Conservation (phyloP, 2,329 filamentous ascomycete genomes). For the Penicillium brasilianum region DNA sequence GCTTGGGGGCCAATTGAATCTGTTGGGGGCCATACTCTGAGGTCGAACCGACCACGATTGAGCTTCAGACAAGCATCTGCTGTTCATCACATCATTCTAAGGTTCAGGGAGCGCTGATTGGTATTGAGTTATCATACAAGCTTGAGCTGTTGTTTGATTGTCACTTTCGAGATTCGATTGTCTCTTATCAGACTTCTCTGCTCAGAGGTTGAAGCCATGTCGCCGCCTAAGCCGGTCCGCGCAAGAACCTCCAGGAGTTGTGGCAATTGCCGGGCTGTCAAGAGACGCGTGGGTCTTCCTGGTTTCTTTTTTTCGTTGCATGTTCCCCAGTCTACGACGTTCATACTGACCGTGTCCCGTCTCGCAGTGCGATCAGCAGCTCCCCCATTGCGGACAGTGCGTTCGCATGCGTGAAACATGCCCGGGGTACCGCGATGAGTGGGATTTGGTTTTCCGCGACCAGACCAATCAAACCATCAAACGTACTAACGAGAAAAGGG, state of each 20-base stretch:
- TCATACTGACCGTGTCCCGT: neutral
- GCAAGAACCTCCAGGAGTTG: conserved; percentile 12
- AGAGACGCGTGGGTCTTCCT: conserved; percentile 21
- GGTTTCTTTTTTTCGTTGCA: neutral
- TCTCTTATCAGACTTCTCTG: neutral
- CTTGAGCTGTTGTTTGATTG: neutral
- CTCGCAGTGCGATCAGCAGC: conserved; percentile 30
- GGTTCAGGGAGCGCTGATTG: neutral
- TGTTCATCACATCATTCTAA: neutral
- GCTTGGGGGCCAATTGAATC: neutral
- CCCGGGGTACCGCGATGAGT: conserved; percentile 40
- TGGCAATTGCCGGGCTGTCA: conserved; percentile 12
- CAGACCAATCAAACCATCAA: conserved; percentile 33
- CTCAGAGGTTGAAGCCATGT: neutral
- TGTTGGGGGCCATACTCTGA: neutral
- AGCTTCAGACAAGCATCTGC: neutral
- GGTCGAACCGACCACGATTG: neutral
- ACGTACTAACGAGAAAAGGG: conserved; percentile 20
- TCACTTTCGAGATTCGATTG: neutral
- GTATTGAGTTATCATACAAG: neutral
- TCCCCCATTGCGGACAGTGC: conserved; percentile 35
- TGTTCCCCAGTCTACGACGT: neutral
- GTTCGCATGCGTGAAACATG: conserved; percentile 32
- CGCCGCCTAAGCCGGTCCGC: neutral
- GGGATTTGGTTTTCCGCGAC: conserved; percentile 39